Conservation (phyloP, 371 early-diverging fungal species). For the Saksenaea oblongispora region DNA sequence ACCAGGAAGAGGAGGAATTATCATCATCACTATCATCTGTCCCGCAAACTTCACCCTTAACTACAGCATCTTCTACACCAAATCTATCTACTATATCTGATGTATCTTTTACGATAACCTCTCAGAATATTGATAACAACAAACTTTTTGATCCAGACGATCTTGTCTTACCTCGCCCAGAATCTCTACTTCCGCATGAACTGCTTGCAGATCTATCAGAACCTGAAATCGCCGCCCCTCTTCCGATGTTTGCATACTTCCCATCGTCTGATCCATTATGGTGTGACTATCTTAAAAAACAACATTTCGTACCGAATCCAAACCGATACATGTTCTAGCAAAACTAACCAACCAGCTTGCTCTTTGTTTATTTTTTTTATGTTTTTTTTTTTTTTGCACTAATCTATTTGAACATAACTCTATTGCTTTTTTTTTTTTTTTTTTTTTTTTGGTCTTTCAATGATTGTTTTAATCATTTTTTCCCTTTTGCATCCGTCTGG, state of each 20-base stretch:
- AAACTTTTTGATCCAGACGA: not conserved
- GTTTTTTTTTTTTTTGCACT: not conserved
- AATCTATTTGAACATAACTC: not conserved
- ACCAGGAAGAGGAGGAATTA: conserved; percentile 43
- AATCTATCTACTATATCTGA: not conserved
- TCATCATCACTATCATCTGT: too few relatives aligned
- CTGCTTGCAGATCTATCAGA: conserved; percentile 31
- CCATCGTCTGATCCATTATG: not conserved
- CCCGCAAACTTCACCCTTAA: not conserved
- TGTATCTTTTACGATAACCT: not conserved
- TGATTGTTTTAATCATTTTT: not conserved
- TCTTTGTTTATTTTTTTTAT: too few relatives aligned
- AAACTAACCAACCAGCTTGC: too few relatives aligned
- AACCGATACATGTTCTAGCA: not conserved
- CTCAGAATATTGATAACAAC: not conserved
- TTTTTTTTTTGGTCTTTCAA: not conserved
- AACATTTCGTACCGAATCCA: not conserved
- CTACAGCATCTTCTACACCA: conserved; percentile 7
- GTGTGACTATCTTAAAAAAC: not conserved
- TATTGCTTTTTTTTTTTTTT: not conserved
- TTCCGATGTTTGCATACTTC: not conserved
- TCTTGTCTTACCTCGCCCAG: conserved; percentile 32
- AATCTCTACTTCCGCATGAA: conserved; percentile 37
- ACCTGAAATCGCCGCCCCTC: conserved; percentile 8
- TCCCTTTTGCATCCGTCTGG: conserved; percentile 1